phyloP scores from a whole-genome alignment of 208 protist genomes.

The Crithidia acanthocephali region DNA sequence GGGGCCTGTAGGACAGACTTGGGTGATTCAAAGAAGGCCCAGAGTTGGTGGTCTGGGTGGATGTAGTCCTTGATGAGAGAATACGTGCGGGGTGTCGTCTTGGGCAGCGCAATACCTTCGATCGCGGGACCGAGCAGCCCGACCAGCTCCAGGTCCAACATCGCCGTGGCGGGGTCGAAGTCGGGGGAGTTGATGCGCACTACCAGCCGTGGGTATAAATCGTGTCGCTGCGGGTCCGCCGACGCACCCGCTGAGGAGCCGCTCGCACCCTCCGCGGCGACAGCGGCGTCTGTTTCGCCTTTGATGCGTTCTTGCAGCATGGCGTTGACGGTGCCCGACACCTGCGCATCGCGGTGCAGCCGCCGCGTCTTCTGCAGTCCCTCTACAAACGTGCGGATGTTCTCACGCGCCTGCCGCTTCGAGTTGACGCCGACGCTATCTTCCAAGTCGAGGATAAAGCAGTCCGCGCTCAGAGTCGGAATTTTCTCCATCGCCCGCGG shows the following conservation, averaged over 20 bases:
- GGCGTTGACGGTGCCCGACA: conserved; percentile 3
- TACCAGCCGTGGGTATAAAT: conserved; percentile 49
- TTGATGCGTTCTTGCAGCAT: not conserved
- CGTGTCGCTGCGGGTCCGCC: not conserved
- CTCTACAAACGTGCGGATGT: conserved; percentile 56
- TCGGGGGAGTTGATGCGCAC: conserved; percentile 87
- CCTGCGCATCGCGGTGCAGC: conserved; percentile 15
- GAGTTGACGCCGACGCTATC: conserved; percentile 46
- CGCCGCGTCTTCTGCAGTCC: conserved; percentile 25
- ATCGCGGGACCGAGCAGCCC: conserved; percentile 65
- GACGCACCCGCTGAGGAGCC: not conserved
- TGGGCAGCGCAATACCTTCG: conserved; percentile 80
- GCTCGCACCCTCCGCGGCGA: not conserved
- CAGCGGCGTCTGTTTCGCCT: not conserved
- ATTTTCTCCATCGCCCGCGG: conserved; percentile 62
- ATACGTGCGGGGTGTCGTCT: conserved; percentile 58
- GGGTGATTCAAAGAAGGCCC: conserved; percentile 85
- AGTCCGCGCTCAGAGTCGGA: conserved; percentile 57
- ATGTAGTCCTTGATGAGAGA: conserved; percentile 61
- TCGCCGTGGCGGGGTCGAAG: conserved; percentile 59
- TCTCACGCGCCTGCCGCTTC: conserved; percentile 66
- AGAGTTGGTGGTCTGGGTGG: conserved; percentile 79
- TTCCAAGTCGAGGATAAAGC: conserved; percentile 84
- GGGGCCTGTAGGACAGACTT: conserved; percentile 69
- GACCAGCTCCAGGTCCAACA: conserved; percentile 84